These are phyloP conservation scores for Cladosporium phlei DNA, from an alignment of 2,329 filamentous ascomycete genomes.

Conservation along the genomic window DNA sequence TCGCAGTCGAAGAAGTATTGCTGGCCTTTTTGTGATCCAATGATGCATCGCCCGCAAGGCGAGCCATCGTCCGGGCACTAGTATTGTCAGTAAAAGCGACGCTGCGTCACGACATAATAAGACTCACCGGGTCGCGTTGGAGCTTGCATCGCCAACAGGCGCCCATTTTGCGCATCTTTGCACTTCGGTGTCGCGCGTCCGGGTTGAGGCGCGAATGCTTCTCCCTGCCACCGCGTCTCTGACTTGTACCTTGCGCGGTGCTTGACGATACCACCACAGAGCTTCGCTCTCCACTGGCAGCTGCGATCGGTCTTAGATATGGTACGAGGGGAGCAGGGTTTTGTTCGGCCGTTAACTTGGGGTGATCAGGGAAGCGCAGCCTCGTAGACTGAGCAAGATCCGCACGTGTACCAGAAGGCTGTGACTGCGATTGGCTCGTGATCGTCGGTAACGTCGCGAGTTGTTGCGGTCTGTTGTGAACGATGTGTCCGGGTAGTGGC, in stretches of 20 bases:
- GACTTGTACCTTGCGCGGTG: background rate
- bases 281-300: background rate
- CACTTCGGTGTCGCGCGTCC: conserved; percentile 33
- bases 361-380: background rate
- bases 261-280: background rate
- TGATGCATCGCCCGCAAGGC: conserved; percentile 29
- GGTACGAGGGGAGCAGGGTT: background rate
- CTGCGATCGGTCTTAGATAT: conserved; percentile 2
- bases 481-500: background rate
- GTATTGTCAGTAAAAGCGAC: conserved; percentile 30
- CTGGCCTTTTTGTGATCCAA: conserved; percentile 33
- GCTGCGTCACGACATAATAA: conserved; percentile 1
- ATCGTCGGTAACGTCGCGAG: too few species aligned
- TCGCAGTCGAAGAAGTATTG: conserved; percentile 41
- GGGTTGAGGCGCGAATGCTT: conserved; percentile 4
- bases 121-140: conserved; percentile 42
- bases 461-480: too few species aligned
- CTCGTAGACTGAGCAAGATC: background rate
- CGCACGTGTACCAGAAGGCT: background rate
- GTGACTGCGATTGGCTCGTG: background rate
- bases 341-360: background rate
- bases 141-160: conserved; percentile 47
- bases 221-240: conserved; percentile 4
- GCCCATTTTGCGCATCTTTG: conserved; percentile 42
- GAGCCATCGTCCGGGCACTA: conserved; percentile 26